These are phyloP conservation scores for Yamadazyma spencermartinsiae DNA, from an alignment of 1,139 yeast genomes.

Conservation along the genomic window DNA sequence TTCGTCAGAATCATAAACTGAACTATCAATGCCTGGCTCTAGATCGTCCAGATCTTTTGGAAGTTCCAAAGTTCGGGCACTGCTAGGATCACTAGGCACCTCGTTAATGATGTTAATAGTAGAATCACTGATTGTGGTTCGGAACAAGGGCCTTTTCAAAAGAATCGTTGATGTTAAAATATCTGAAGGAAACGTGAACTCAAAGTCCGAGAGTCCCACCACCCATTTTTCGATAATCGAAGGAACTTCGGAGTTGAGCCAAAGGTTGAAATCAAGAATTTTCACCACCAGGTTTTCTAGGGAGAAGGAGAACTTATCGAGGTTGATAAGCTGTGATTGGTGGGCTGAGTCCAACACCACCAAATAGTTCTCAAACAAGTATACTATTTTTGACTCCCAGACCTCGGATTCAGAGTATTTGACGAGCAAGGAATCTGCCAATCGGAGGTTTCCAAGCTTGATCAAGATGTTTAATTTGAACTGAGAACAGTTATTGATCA, in stretches of 20 bases:
- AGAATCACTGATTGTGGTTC: slow-evolving; percentile 8
- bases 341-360: slow-evolving; percentile 16
- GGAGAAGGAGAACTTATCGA: slow-evolving; percentile 7
- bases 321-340: slow-evolving; percentile 5
- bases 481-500: slow-evolving; percentile 25
- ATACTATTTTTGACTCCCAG: slow-evolving; percentile 22
- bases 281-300: slow-evolving; percentile 11
- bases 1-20: slow-evolving; percentile 10
- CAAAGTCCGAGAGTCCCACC: slow-evolving; percentile 39
- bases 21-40: neutral
- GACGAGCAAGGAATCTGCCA: slow-evolving; percentile 36
- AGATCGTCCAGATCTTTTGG: neutral
- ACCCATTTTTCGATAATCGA: slow-evolving; percentile 48
- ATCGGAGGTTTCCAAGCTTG: slow-evolving; percentile 35
- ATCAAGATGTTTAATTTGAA: slow-evolving; percentile 28
- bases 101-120: slow-evolving; percentile 10
- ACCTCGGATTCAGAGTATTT: slow-evolving; percentile 5
- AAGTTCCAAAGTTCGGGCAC: neutral
- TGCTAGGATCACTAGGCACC: slow-evolving; percentile 1
- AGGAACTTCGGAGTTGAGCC: slow-evolving; percentile 23
- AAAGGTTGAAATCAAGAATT: slow-evolving; percentile 10
- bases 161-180: slow-evolving; percentile 39
- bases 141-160: slow-evolving; percentile 1
- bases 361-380: slow-evolving; percentile 35
- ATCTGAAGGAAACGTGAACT: slow-evolving; percentile 34